Conservation (phyloP, 228 moss, liverwort and hornwort genomes). For the Sphagnum fallax region DNA sequence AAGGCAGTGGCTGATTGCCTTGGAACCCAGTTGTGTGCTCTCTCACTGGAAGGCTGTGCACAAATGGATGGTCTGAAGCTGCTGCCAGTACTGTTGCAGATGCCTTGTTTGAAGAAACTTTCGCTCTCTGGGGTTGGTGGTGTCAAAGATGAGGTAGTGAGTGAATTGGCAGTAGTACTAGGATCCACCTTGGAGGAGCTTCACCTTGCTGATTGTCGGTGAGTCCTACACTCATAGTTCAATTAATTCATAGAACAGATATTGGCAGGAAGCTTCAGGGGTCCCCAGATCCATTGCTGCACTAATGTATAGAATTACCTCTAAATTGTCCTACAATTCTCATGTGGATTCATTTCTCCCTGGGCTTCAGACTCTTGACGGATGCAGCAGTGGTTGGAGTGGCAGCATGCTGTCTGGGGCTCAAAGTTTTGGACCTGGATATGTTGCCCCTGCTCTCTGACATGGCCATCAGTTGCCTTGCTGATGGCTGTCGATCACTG, state of each 20-base stretch:
- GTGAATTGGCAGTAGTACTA: constrained; percentile 22
- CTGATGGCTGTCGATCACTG: constrained; percentile 27
- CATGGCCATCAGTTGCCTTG: constrained; percentile 18
- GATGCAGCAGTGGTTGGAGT: constrained; percentile 34
- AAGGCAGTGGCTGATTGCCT: constrained; percentile 17
- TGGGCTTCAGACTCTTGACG: constrained; percentile 15
- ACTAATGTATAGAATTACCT: too few species aligned
- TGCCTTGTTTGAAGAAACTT: constrained; percentile 30
- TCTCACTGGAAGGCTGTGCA: constrained; percentile 21
- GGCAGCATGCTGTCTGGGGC: constrained; percentile 29
- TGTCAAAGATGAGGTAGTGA: constrained; percentile 32
- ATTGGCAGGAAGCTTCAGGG: too few species aligned
- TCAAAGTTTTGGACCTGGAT: constrained; percentile 35
- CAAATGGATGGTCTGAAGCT: constrained; percentile 30
- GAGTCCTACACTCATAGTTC: background rate
- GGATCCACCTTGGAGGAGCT: constrained; percentile 32
- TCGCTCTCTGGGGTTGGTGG: constrained; percentile 26
- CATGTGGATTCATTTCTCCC: background rate
- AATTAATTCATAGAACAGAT: too few species aligned
- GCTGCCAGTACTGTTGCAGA: constrained; percentile 31
- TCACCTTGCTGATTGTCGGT: constrained; percentile 21
- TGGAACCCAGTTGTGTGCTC: constrained; percentile 21
- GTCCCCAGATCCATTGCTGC: too few species aligned
- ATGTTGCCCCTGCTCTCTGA: constrained; percentile 32
- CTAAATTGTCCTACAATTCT: too few species aligned